A percentile compares a stretch with the other conserved stretches of the same genome.
Conservation (phyloP, 2,329 filamentous ascomycete genomes). For the Raffaelea arxii region DNA sequence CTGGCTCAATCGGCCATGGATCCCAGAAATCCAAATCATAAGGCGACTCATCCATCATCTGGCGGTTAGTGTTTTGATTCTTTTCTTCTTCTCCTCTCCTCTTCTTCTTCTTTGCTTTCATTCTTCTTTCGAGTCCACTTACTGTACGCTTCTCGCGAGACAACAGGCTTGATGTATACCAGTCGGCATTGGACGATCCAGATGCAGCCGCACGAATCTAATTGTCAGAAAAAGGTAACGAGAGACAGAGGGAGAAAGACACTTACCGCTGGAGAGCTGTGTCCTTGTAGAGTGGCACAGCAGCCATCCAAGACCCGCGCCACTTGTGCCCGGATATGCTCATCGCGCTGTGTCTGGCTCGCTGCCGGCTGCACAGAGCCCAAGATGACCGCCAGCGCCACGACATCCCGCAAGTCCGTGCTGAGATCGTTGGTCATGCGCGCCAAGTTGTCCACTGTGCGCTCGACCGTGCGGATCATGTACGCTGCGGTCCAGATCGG, state of each 20-base stretch:
- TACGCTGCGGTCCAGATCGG: conserved; percentile 13
- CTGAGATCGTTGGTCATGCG: conserved; percentile 13
- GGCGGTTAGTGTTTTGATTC: neutral
- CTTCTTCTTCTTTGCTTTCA: too few species aligned
- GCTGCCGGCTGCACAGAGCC: conserved; percentile 14
- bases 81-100: too few species aligned
- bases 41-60: neutral
- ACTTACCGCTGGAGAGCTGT: conserved; percentile 8
- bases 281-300: conserved; percentile 7
- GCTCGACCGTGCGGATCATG: conserved; percentile 15
- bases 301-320: conserved; percentile 12
- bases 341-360: conserved; percentile 8
- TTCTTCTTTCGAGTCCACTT: too few species aligned
- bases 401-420: conserved; percentile 14
- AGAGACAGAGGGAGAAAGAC: neutral
- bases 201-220: conserved; percentile 6
- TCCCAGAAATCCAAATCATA: conserved; percentile 3
- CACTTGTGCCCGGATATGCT: conserved; percentile 12
- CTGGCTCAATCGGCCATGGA: neutral
- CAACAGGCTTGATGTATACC: too few species aligned
- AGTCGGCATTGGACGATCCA: conserved; percentile 1
- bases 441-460: conserved; percentile 13
- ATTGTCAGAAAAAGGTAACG: neutral
- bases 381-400: conserved; percentile 14
- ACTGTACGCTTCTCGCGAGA: neutral